Evolutionary conservation across 441 rosid species (phyloP), one percentile per base, ranked within the genome.

Genomic region (Sinapis alba): DNA sequence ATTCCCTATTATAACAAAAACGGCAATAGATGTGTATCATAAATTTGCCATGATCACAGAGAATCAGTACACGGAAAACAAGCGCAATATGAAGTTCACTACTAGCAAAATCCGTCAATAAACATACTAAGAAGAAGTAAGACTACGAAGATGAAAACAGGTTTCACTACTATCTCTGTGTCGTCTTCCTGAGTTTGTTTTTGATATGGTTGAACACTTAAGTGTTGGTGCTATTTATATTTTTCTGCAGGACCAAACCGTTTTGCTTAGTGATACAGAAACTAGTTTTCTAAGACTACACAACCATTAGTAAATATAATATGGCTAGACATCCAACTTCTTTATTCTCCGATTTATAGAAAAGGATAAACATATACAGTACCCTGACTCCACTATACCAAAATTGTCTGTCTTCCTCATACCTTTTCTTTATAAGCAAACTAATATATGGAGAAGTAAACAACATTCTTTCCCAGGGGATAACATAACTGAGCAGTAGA

Each of bases 331-430:
- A 38, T 38, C 0, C 47, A 38, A 12, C 47, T 38, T 38, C 2
- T 38, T 28, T 38, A 38, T 38, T 12, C 47, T 38, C 47, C 5
- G 51, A 38, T 12, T 43, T 30, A 24, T 12, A 62, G 43, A 54
- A 56, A 70, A 64, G 23, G 41, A 56, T n/a, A 63, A 43, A 20
- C 69, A 71, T 70, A 43, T 43, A 64, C 63, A 65, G 3, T 70
- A 20, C 16, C 15, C 18, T 12, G 54, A 64, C 45, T 65, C 5
- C 16, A 77, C 62, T 71, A 64, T 65, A 58, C 68, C 63, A 77
- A 71, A 71, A 71, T 7, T 71, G 68, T 65, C 43, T 60, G 4
- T 59, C 54, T 77, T 62, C 57, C 21, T 59, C 26, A 2, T 34
- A 62, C 32, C 24, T 54, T 30, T 58, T 4, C 41, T 27, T 3